These are phyloP conservation scores for Camptophora hylomeconis DNA, from an alignment of 2,329 filamentous ascomycete species.

Conservation along the genomic window DNA sequence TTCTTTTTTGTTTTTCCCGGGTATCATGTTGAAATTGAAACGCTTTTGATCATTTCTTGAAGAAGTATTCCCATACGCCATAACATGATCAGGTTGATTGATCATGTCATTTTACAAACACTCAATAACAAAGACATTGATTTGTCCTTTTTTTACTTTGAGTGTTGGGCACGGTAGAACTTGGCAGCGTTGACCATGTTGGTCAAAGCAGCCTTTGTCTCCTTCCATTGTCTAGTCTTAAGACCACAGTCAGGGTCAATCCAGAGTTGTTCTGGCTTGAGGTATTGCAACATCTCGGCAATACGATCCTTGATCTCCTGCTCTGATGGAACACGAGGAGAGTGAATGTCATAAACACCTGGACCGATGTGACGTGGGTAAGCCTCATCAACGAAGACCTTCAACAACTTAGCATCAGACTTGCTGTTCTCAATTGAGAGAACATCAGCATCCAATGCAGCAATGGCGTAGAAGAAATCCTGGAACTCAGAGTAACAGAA, in stretches of 20 bases:
- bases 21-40: slow-evolving; percentile 19
- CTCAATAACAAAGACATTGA: background rate
- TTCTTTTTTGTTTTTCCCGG: slow-evolving; percentile 14
- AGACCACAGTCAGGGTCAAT: slow-evolving; percentile 98
- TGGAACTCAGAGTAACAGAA: slow-evolving; percentile 99
- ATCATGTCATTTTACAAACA: background rate
- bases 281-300: slow-evolving; percentile 93
- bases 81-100: background rate
- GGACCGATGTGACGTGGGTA: slow-evolving; percentile 98
- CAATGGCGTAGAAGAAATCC: slow-evolving; percentile 99
- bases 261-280: slow-evolving; percentile 98
- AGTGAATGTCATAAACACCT: slow-evolving; percentile 99
- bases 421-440: slow-evolving; percentile 99
- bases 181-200: slow-evolving; percentile 99
- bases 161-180: slow-evolving; percentile 82
- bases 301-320: slow-evolving; percentile 97
- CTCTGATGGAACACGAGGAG: slow-evolving; percentile 89
- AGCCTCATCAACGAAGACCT: slow-evolving; percentile 93
- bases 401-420: slow-evolving; percentile 96
- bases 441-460: slow-evolving; percentile 93
- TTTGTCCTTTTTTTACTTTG: slow-evolving; percentile 6
- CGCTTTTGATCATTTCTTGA: slow-evolving; percentile 12
- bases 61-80: slow-evolving; percentile 3
- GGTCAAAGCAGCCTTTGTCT: slow-evolving; percentile 89
- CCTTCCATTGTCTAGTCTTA: slow-evolving; percentile 97